These are phyloP conservation scores for Hirschfeldia incana DNA, from an alignment of 345 rosid genomes.

Conservation along the genomic window DNA sequence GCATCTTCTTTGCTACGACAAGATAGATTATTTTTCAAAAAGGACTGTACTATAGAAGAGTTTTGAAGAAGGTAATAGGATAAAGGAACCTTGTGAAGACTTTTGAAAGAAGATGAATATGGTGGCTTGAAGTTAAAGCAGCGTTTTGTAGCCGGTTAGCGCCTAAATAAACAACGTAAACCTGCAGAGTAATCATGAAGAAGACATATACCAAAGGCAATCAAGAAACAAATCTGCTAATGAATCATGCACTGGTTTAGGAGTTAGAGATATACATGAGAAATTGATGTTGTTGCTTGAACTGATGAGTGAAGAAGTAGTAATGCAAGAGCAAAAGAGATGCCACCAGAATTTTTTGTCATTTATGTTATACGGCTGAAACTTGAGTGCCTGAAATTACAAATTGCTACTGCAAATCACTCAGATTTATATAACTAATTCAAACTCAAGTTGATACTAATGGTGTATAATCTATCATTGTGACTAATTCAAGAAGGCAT, in stretches of 20 bases:
- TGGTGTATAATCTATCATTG: not conserved
- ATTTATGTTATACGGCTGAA: conserved; percentile 10
- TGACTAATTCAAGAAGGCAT: conserved; percentile 1
- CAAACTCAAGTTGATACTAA: not conserved
- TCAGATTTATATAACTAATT: not conserved
- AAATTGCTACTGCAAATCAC: not conserved
- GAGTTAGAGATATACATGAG: conserved; percentile 17
- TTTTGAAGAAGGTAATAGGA: not conserved
- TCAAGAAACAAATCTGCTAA: not conserved
- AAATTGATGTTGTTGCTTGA: conserved; percentile 11
- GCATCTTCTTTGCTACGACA: conserved; percentile 59
- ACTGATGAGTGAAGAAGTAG: conserved; percentile 19
- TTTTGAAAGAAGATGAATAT: conserved; percentile 54
- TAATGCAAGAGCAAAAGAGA: conserved; percentile 17
- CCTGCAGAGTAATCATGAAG: conserved; percentile 38
- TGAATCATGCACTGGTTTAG: not conserved
- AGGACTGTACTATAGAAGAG: not conserved
- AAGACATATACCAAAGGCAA: not conserved
- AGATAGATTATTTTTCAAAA: not conserved
- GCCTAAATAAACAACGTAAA: conserved; percentile 71
- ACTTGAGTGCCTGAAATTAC: not conserved
- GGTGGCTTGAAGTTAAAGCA: conserved; percentile 45
- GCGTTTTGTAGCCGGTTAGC: conserved; percentile 40
- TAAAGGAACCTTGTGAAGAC: conserved; percentile 53
- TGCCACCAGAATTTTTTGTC: not conserved